Conservation (phyloP, 768 basidiomycete genomes). For the Mycena maculata region DNA sequence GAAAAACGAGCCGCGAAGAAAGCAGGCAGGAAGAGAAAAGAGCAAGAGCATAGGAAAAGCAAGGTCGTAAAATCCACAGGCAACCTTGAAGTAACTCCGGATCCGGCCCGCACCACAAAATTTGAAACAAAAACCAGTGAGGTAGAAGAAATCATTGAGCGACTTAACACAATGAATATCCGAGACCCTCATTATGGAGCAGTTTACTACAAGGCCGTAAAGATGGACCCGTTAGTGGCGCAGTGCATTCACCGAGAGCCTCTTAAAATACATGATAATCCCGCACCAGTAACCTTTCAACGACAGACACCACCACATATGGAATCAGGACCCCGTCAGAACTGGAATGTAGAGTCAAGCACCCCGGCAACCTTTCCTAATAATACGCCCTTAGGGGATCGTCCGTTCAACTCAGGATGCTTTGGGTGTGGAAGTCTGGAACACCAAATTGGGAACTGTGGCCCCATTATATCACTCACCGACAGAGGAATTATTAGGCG, state of each 20-base stretch:
- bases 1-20: background rate
- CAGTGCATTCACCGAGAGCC: background rate
- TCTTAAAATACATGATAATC: background rate
- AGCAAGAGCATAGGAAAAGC: background rate
- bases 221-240: background rate
- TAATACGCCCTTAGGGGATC: background rate
- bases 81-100: background rate
- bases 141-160: constrained; percentile 1
- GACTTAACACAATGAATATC: constrained; percentile 3
- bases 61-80: too few species aligned
- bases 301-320: background rate
- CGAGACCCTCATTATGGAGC: constrained; percentile 10
- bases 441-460: background rate
- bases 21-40: background rate
- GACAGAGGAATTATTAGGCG: background rate
- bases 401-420: background rate
- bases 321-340: background rate
- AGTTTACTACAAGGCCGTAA: constrained; percentile 9
- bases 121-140: background rate
- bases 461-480: background rate
- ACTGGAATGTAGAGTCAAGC: background rate
- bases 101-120: background rate
- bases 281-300: too few species aligned
- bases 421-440: background rate
- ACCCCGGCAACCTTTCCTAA: background rate